These are phyloP conservation scores for Berkeleyomyces basicola DNA, from an alignment of 2,329 filamentous ascomycete genomes.

Conservation along the genomic window DNA sequence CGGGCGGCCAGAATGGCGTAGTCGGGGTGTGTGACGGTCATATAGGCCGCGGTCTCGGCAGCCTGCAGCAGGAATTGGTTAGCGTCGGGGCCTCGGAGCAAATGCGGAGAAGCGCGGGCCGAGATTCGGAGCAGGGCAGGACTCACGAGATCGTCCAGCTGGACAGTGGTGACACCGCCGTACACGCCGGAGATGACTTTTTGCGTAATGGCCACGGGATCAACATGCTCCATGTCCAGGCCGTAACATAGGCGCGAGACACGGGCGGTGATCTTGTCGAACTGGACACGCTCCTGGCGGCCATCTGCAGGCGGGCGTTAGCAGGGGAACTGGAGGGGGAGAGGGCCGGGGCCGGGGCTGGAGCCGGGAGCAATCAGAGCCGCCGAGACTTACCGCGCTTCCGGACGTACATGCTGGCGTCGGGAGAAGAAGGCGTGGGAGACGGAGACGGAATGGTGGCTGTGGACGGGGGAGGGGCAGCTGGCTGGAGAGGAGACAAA, in stretches of 20 bases:
- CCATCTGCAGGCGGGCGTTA: conserved; percentile 49
- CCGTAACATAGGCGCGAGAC: conserved; percentile 96
- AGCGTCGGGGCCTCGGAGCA: conserved; percentile 9
- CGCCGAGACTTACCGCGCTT: conserved; percentile 39
- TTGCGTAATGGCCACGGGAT: conserved; percentile 94
- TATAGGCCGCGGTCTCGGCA: conserved; percentile 96
- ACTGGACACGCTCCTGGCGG: conserved; percentile 98
- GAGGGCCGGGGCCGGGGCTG: background rate
- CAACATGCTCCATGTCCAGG: conserved; percentile 84
- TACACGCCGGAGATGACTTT: conserved; percentile 99
- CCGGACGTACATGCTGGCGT: conserved; percentile 41
- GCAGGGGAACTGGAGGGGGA: conserved; percentile 5
- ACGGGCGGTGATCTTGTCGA: conserved; percentile 99
- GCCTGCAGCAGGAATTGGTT: conserved; percentile 40
- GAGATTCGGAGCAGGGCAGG: background rate
- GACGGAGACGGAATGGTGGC: conserved; percentile 11
- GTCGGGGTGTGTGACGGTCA: conserved; percentile 98
- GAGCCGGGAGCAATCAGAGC: background rate
- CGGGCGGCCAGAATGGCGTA: conserved; percentile 96
- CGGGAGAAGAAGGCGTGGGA: conserved; percentile 14
- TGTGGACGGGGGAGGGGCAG: background rate
- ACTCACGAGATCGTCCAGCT: conserved; percentile 89
- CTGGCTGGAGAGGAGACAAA: background rate
- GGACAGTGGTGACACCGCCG: conserved; percentile 88
- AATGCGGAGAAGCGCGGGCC: background rate